These are phyloP conservation scores for Colletotrichum theobromicola DNA, from an alignment of 2,329 filamentous ascomycete genomes.

Conservation along the genomic window DNA sequence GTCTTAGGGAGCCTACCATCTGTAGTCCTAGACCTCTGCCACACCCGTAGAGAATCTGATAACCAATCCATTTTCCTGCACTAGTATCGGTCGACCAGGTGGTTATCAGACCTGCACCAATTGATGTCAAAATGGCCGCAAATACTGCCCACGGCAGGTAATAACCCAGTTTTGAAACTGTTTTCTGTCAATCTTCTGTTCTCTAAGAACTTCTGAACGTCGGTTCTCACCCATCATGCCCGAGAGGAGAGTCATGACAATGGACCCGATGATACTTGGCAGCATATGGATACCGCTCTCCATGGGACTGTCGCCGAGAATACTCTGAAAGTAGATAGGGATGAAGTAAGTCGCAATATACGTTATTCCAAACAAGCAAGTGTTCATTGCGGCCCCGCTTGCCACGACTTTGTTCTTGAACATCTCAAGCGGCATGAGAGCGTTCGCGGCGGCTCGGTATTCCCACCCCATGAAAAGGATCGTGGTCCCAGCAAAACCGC, in stretches of 20 bases:
- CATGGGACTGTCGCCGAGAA: slow-evolving; percentile 43
- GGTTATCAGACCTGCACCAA: slow-evolving; percentile 42
- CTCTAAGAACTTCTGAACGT: rapidly evolving
- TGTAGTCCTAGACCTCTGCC: slow-evolving; percentile 49
- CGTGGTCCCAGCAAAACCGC: slow-evolving; percentile 35
- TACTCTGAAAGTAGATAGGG: slow-evolving; percentile 57
- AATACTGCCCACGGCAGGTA: slow-evolving; percentile 29
- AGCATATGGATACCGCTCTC: slow-evolving; percentile 43
- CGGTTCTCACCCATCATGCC: slow-evolving; percentile 34
- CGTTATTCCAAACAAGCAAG: slow-evolving; percentile 48
- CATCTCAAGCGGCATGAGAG: slow-evolving; percentile 53
- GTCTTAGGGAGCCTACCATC: slow-evolving; percentile 27
- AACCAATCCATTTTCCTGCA: slow-evolving; percentile 48
- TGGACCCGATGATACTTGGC: slow-evolving; percentile 42
- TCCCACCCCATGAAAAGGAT: slow-evolving; percentile 47
- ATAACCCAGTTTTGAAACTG: slow-evolving; percentile 21
- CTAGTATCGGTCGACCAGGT: slow-evolving; percentile 36
- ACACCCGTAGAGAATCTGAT: slow-evolving; percentile 51
- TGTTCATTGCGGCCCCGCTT: slow-evolving; percentile 43
- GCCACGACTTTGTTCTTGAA: slow-evolving; percentile 21
- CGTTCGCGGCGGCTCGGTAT: slow-evolving; percentile 44
- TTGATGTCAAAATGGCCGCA: slow-evolving; percentile 38
- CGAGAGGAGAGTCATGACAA: slow-evolving; percentile 36
- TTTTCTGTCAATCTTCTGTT: rapidly evolving
- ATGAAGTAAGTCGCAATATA: slow-evolving; percentile 53